phyloP scores from a whole-genome alignment of 1,284 basidiomycete species.

The Garcileccinum viscosum region DNA sequence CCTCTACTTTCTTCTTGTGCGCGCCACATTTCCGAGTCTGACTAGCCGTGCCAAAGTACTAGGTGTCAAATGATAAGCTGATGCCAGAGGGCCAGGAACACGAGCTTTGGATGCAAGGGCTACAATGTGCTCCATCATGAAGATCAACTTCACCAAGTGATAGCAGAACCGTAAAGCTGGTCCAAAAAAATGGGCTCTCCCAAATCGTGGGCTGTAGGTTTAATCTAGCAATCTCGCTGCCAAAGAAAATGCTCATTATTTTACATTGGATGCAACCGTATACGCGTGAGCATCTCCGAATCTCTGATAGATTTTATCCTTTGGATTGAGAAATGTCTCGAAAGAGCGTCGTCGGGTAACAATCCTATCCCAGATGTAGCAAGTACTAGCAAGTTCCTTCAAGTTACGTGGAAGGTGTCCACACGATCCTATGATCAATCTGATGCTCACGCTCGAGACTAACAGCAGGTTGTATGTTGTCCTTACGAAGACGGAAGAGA shows the following conservation, averaged over 20 bases:
- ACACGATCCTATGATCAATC: slow-evolving; percentile 97
- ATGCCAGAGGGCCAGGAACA: too few species aligned
- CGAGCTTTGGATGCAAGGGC: too few species aligned
- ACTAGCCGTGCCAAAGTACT: too few species aligned
- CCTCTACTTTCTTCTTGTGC: too few species aligned
- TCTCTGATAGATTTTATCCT: slow-evolving; percentile 98
- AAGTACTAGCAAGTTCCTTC: too few species aligned
- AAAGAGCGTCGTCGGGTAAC: slow-evolving; percentile 94
- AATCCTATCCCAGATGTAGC: slow-evolving; percentile 97
- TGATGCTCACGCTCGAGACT: slow-evolving; percentile 88
- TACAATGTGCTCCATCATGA: slow-evolving; percentile 99
- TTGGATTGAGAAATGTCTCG: slow-evolving; percentile 91
- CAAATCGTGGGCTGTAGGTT: slow-evolving; percentile 98
- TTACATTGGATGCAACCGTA: slow-evolving; percentile 95
- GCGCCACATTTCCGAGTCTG: too few species aligned
- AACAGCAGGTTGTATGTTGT: slow-evolving; percentile 93
- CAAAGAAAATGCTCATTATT: slow-evolving; percentile 94
- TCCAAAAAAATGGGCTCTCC: slow-evolving; percentile 92
- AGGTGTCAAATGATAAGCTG: too few species aligned
- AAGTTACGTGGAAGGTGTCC: slow-evolving; percentile 97
- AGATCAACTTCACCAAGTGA: slow-evolving; percentile 99
- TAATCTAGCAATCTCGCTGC: slow-evolving; percentile 99
- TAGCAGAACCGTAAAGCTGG: slow-evolving; percentile 94
- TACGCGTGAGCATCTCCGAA: slow-evolving; percentile 92
- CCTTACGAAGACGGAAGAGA: slow-evolving; percentile 89